phyloP scores from a whole-genome alignment of 2,329 filamentous ascomycete species.

The Teratosphaeria gauchensis region DNA sequence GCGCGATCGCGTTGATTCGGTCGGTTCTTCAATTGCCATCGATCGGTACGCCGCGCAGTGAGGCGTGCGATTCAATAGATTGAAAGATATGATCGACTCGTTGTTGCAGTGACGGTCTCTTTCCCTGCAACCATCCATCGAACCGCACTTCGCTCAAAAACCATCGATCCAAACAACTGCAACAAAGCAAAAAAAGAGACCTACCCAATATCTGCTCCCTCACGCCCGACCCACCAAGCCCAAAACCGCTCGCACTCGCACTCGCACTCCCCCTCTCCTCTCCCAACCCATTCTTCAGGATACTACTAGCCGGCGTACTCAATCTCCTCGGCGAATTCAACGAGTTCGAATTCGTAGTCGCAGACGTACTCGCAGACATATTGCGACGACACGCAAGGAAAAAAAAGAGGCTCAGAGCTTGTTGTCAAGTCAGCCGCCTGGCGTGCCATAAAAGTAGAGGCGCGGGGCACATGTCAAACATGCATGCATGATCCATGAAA shows the following conservation, averaged over 20 bases:
- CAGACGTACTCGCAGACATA: neutral
- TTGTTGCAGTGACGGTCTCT: neutral
- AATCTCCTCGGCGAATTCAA: neutral
- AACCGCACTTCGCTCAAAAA: neutral
- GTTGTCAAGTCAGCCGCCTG: neutral
- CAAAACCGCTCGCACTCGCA: neutral
- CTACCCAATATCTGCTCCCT: neutral
- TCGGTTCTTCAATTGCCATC: too few relatives aligned
- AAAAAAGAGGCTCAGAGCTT: neutral
- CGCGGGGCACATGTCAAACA: neutral
- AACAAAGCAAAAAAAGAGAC: neutral
- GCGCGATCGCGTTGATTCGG: neutral
- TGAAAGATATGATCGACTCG: neutral
- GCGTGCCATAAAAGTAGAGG: neutral
- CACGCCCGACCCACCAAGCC: neutral
- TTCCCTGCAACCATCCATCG: neutral
- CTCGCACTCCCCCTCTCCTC: neutral
- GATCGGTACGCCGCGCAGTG: too few relatives aligned
- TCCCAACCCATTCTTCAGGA: too few relatives aligned
- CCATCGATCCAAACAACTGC: neutral
- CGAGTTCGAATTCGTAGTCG: neutral
- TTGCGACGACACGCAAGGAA: neutral
- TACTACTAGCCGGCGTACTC: too few relatives aligned
- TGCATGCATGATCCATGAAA: neutral
- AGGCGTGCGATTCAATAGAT: too few relatives aligned